Conservation (phyloP, 768 basidiomycete species). For the Boletus tomentosulus region DNA sequence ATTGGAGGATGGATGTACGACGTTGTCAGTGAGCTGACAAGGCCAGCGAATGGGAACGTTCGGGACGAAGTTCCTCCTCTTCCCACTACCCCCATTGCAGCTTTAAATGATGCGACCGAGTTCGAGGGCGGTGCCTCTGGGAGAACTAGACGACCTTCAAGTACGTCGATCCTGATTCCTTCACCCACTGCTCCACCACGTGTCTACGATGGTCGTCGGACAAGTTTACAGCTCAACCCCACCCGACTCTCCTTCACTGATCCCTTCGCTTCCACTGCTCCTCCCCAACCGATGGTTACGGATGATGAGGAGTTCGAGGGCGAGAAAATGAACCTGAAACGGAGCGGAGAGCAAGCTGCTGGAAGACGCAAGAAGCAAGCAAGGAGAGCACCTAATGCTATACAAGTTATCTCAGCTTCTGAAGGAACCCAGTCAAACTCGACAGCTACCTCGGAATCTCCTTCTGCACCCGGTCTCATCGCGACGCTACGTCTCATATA, state of each 20-base stretch:
- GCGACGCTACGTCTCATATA: slow-evolving; percentile 51
- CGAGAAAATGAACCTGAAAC: slow-evolving; percentile 42
- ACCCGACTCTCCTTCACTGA: slow-evolving; percentile 40
- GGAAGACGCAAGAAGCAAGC: slow-evolving; percentile 32
- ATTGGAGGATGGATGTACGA: slow-evolving; percentile 86
- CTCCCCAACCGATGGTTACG: slow-evolving; percentile 23
- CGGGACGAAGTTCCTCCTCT: slow-evolving; percentile 10
- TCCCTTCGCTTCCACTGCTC: slow-evolving; percentile 11
- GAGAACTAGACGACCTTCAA: slow-evolving; percentile 23
- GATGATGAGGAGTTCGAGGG: slow-evolving; percentile 40
- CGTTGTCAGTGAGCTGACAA: slow-evolving; percentile 63
- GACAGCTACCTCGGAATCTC: background rate
- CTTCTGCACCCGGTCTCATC: slow-evolving; percentile 21
- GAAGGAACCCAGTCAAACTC: slow-evolving; percentile 1
- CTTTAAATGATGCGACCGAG: slow-evolving; percentile 19
- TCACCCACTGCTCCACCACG: slow-evolving; percentile 26
- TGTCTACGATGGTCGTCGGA: slow-evolving; percentile 26
- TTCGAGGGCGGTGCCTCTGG: slow-evolving; percentile 21
- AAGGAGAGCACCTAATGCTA: slow-evolving; percentile 7
- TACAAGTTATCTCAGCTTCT: slow-evolving; percentile 3
- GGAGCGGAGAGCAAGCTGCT: slow-evolving; percentile 37
- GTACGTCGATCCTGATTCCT: slow-evolving; percentile 39
- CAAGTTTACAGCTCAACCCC: slow-evolving; percentile 68
- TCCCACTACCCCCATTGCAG: slow-evolving; percentile 15
- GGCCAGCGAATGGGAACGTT: slow-evolving; percentile 10